Conservation (phyloP, 2,329 filamentous ascomycete genomes). For the Volutella citrinella region DNA sequence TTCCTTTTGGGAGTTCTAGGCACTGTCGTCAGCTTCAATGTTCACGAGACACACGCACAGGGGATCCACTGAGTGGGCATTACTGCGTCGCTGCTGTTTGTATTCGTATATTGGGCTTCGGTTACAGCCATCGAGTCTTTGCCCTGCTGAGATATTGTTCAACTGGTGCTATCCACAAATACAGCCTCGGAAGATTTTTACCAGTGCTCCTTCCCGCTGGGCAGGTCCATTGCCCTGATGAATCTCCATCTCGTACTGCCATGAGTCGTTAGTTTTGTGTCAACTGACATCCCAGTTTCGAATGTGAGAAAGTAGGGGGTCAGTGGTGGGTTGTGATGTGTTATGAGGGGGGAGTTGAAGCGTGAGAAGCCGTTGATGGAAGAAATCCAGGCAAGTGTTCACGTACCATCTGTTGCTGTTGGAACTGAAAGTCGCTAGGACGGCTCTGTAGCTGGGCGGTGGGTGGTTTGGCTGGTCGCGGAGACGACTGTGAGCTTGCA, state of each 20-base stretch:
- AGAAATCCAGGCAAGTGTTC: background rate
- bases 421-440: constrained; percentile 16
- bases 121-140: constrained; percentile 15
- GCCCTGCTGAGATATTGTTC: constrained; percentile 20
- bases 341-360: no score
- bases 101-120: background rate
- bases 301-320: no score
- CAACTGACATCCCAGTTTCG: no score
- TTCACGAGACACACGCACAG: constrained; percentile 1
- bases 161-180: constrained; percentile 25
- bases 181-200: constrained; percentile 27
- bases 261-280: no score
- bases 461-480: constrained; percentile 12
- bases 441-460: constrained; percentile 12
- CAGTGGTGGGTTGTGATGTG: no score
- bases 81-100: constrained; percentile 1
- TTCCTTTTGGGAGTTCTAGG: constrained; percentile 20
- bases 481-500: constrained; percentile 17
- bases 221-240: constrained; percentile 17
- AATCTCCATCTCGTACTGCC: constrained; percentile 20
- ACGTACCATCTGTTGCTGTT: constrained; percentile 19
- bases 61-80: background rate
- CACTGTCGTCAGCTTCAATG: no score
- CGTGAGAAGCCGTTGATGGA: no score
- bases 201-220: constrained; percentile 23